Base-by-base conservation (phyloP, 306 rosid species). In the Malus asiatica region DNA sequence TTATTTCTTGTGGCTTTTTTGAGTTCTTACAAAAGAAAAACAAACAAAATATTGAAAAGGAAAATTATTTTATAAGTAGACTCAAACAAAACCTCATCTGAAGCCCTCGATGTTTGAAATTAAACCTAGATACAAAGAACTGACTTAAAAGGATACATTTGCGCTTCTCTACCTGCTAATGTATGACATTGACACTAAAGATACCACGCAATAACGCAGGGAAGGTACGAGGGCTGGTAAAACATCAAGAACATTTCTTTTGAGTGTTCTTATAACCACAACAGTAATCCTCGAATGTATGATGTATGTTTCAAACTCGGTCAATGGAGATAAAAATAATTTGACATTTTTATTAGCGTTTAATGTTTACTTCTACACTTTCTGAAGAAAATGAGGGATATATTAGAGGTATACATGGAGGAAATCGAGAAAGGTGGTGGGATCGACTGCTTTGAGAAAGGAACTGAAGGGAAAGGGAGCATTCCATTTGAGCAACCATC, bases 381-480 rank as follows among this genome's bases (percentile, higher is more conserved):
- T 68, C 69, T 61, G 68, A 87, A 95, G 99, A 96, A 89, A 59
- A 90, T 80, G 80, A 89, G 96, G 82, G 93, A 88, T 80, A 70
- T 92, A 66, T 85, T 95, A 84, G 96, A 84, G 83, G 97, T 89
- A 61, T 90, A 73, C 84, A 95, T 86, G 97, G 99, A 85, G 79
- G 96, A 92, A 82, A 92, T 90, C 77, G 87, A 83, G 76, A 79
- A 83, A 75, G 97, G 89, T 57, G 91, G 90, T 69, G 97, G 91
- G 46, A 83, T 89, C 66, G 93, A 88, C 71, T 83, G 85, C 82
- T 88, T 90, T 65, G 85, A 81, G 79, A 84, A 82, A 74, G 87
- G 74, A 79, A 70, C 81, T 81, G 83, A 78, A 55, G 84, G 76
- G 66, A 80, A 77, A 75, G 86, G 61, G 77, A 48, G 60, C 72